These are phyloP conservation scores for Aegilops longissima DNA, from an alignment of 176 grass and related monocot species.

Conservation along the genomic window DNA sequence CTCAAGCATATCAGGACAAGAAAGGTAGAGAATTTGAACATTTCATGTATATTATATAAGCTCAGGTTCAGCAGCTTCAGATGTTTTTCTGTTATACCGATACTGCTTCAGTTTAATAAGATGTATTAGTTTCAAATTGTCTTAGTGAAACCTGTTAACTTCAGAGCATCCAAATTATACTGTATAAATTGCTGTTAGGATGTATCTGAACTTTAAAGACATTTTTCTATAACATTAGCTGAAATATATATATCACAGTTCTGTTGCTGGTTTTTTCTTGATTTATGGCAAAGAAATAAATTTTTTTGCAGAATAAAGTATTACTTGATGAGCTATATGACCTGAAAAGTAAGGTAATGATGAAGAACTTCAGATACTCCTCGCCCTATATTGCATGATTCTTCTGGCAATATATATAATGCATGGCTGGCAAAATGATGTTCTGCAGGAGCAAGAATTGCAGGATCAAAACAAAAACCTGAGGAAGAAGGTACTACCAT, in stretches of 20 bases:
- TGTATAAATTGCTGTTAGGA: not conserved
- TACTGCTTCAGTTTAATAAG: not conserved
- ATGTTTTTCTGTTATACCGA: not conserved
- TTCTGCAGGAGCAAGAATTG: conserved; percentile 65
- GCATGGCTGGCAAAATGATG: not conserved
- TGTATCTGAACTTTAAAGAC: not conserved
- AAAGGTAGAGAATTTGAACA: conserved; percentile 49
- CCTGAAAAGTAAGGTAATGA: conserved; percentile 77
- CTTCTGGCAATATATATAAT: not conserved
- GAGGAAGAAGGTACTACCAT: conserved; percentile 61
- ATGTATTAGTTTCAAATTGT: not conserved
- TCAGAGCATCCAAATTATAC: not conserved
- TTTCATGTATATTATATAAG: not conserved
- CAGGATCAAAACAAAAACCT: conserved; percentile 69
- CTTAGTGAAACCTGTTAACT: not conserved
- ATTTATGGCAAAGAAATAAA: not conserved
- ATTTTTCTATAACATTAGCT: not conserved
- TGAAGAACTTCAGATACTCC: not conserved
- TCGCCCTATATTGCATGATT: not conserved
- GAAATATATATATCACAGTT: not conserved
- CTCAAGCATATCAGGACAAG: conserved; percentile 70
- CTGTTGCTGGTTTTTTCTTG: not conserved
- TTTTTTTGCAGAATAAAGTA: conserved; percentile 55
- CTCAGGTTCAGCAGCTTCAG: not conserved
- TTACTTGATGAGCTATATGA: conserved; percentile 80